Evolutionary conservation across 345 rosid genomes (phyloP).

Genomic region (Hibiscus syriacus): DNA sequence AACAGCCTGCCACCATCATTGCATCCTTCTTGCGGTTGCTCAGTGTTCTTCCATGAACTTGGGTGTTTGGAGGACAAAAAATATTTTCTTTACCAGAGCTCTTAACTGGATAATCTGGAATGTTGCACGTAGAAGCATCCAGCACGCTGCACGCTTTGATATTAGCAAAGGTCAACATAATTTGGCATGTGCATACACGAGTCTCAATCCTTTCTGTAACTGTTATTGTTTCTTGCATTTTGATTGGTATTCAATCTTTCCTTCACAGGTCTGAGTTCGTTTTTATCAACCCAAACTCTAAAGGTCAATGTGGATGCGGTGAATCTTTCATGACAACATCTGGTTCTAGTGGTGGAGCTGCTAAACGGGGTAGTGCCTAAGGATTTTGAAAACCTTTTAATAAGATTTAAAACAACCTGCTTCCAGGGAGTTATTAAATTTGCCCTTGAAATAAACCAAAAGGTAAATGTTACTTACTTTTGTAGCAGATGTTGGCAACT

Average conservation of each 20-base stretch:
- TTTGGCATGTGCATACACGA: not conserved
- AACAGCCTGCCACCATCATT: not conserved
- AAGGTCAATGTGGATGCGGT: conserved; percentile 73
- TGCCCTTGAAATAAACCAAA: not conserved
- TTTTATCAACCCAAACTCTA: conserved; percentile 62
- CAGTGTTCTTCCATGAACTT: not conserved
- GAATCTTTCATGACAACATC: conserved; percentile 58
- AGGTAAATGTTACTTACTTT: not conserved
- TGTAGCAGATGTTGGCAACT: not conserved
- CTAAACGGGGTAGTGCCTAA: conserved; percentile 2
- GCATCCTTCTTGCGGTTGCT: not conserved
- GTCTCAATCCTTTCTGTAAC: not conserved
- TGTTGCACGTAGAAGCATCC: not conserved
- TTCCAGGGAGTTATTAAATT: not conserved
- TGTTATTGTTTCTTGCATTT: not conserved
- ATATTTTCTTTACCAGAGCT: not conserved
- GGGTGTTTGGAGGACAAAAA: not conserved
- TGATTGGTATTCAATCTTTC: not conserved
- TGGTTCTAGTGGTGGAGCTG: conserved; percentile 14
- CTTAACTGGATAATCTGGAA: not conserved
- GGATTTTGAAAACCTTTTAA: not conserved
- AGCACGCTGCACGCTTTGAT: not conserved
- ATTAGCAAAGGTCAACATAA: not conserved
- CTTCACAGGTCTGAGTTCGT: conserved; percentile 52
- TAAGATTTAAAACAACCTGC: not conserved